These are phyloP conservation scores for Zizania latifolia DNA, from an alignment of 176 grass and related monocot species.

Conservation along the genomic window DNA sequence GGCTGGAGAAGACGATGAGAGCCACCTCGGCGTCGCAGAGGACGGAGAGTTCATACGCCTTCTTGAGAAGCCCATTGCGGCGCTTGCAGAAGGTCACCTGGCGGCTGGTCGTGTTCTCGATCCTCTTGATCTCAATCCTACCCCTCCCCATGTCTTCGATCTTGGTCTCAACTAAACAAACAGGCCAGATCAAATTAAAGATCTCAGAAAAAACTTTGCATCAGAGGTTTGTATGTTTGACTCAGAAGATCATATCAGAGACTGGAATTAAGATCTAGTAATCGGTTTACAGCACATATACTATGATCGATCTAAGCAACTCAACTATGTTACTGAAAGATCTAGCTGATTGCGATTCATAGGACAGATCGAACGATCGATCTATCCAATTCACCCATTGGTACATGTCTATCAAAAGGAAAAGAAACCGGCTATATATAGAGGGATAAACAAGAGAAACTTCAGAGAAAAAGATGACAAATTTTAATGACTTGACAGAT, in stretches of 20 bases:
- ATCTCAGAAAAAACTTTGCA: not conserved
- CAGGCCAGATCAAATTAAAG: not conserved
- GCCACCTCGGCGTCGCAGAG: conserved; percentile 76
- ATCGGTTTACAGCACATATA: not conserved
- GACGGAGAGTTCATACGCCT: conserved; percentile 80
- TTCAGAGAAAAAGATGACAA: conserved; percentile 12
- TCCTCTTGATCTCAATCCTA: conserved; percentile 82
- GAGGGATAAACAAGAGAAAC: not conserved
- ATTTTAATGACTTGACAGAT: conserved; percentile 11
- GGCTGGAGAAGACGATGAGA: conserved; percentile 85
- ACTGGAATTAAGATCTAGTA: not conserved
- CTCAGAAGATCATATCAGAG: not conserved
- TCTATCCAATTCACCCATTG: not conserved
- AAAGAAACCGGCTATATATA: not conserved
- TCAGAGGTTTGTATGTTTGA: not conserved
- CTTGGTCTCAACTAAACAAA: not conserved
- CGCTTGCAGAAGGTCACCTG: conserved; percentile 88
- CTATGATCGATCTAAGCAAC: not conserved
- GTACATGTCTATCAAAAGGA: not conserved
- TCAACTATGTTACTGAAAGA: conserved; percentile 8
- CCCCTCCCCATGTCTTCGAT: conserved; percentile 58
- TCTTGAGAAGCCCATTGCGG: conserved; percentile 72
- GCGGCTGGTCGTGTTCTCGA: conserved; percentile 73
- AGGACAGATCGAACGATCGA: not conserved
- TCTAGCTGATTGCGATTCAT: too few relatives aligned